Conservation (phyloP, 2,329 filamentous ascomycete genomes). For the Penicillium hordei region DNA sequence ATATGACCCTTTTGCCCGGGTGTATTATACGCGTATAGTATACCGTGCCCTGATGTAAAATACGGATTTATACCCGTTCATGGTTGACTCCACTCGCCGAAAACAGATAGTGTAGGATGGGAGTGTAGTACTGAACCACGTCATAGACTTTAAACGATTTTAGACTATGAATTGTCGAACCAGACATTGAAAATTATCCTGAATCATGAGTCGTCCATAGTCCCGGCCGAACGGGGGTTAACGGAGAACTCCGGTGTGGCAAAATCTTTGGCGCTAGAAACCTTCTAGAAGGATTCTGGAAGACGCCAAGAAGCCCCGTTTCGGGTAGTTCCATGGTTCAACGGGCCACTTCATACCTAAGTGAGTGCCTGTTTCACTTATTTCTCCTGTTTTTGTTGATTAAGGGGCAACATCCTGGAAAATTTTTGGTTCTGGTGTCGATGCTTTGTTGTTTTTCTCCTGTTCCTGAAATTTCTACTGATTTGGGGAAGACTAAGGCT, state of each 20-base stretch:
- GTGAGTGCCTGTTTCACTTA: background rate
- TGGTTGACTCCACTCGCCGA: slow-evolving; percentile 1
- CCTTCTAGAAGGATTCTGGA: slow-evolving; percentile 35
- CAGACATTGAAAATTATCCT: background rate
- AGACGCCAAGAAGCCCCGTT: slow-evolving; percentile 26
- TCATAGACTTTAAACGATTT: slow-evolving; percentile 13
- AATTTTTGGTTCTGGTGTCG: background rate
- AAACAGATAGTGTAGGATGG: slow-evolving; percentile 2
- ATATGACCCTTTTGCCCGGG: background rate
- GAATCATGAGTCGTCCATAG: background rate
- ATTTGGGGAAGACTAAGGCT: background rate
- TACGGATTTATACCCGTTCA: background rate
- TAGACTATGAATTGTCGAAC: background rate
- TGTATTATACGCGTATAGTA: background rate
- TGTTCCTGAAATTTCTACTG: background rate
- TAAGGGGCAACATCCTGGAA: background rate
- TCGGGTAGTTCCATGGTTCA: slow-evolving; percentile 6
- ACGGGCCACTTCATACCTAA: background rate
- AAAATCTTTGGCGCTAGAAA: slow-evolving; percentile 27
- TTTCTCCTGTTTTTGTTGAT: background rate
- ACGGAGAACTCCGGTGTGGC: slow-evolving; percentile 16
- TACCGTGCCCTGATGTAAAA: background rate
- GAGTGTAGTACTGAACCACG: slow-evolving; percentile 1
- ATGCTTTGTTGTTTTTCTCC: background rate
- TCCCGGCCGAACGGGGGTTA: background rate